These are phyloP conservation scores for Scleroderma bovista DNA, from an alignment of 768 basidiomycete genomes.

Conservation along the genomic window DNA sequence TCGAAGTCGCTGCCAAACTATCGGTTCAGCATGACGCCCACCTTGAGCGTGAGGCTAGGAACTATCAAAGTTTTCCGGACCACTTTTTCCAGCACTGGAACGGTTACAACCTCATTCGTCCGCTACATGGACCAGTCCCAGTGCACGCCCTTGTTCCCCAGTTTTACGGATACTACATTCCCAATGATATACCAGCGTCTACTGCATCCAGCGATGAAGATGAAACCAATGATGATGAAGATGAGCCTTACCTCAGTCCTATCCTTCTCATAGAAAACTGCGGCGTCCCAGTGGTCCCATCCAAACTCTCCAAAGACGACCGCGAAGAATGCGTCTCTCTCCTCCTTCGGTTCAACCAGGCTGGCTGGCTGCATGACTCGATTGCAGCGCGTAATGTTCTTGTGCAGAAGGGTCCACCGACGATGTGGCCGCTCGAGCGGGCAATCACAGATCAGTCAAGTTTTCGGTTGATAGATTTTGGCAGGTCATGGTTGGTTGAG, in stretches of 20 bases:
- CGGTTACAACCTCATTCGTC: slow-evolving; percentile 19
- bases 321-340: slow-evolving; percentile 37
- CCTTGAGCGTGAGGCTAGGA: slow-evolving; percentile 25
- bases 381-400: slow-evolving; percentile 39
- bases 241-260: slow-evolving; percentile 27
- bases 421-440: no score
- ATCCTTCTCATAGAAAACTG: slow-evolving; percentile 47
- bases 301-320: slow-evolving; percentile 31
- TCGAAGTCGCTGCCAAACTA: slow-evolving; percentile 41
- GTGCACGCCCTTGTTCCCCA: slow-evolving; percentile 52
- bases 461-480: slow-evolving; percentile 50
- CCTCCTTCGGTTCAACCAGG: slow-evolving; percentile 34
- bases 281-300: slow-evolving; percentile 30
- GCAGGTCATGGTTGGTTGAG: slow-evolving; percentile 34
- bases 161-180: slow-evolving; percentile 57
- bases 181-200: slow-evolving; percentile 4
- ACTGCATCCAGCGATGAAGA: background rate
- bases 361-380: slow-evolving; percentile 37
- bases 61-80: slow-evolving; percentile 23
- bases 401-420: slow-evolving; percentile 37
- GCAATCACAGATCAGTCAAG: no score
- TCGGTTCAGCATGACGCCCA: slow-evolving; percentile 34
- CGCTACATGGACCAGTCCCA: slow-evolving; percentile 39
- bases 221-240: background rate
- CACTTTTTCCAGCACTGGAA: slow-evolving; percentile 23